Percentiles rank a stretch among this genome's conserved stretches.
phyloP scores from a whole-genome alignment of 2,329 filamentous ascomycete species.

The Nannizzia gypsea region DNA sequence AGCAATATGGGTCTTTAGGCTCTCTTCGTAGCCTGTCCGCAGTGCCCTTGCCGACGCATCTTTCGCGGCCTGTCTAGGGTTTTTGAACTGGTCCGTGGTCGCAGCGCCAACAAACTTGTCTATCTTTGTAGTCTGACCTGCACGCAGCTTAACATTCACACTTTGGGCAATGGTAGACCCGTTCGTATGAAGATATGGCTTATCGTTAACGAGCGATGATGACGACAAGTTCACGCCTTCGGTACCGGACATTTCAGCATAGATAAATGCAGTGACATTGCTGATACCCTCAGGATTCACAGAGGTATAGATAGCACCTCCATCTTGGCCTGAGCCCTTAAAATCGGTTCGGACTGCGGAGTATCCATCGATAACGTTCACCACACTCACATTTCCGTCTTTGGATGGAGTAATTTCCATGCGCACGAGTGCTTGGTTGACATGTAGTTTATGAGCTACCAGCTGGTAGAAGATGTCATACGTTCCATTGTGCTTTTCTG shows the following conservation, averaged over 20 bases:
- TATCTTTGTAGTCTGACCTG: constrained; percentile 44
- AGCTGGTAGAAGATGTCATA: constrained; percentile 55
- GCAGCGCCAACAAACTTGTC: constrained; percentile 59
- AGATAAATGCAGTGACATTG: constrained; percentile 52
- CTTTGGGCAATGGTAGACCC: constrained; percentile 54
- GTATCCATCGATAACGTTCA: constrained; percentile 56
- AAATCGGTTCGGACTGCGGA: constrained; percentile 55
- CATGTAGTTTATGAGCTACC: constrained; percentile 51
- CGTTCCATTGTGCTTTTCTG: constrained; percentile 33
- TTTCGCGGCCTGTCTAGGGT: constrained; percentile 45
- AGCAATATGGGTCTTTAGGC: constrained; percentile 44
- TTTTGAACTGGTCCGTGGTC: constrained; percentile 54
- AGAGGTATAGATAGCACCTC: constrained; percentile 50
- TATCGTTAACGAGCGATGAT: constrained; percentile 34
- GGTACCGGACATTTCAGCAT: constrained; percentile 33
- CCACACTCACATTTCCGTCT: constrained; percentile 46
- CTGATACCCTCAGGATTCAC: constrained; percentile 51
- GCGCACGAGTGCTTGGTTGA: constrained; percentile 51
- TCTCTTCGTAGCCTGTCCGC: constrained; percentile 42
- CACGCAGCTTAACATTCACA: constrained; percentile 41
- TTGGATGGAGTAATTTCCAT: constrained; percentile 46
- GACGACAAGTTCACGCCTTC: constrained; percentile 33
- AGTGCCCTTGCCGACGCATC: constrained; percentile 42
- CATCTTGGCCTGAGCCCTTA: constrained; percentile 44
- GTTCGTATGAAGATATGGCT: constrained; percentile 43